Evolutionary conservation across 1,139 yeast genomes (phyloP), one percentile per base, ranked within the genome.

Genomic region (Neolecta irregularis): DNA sequence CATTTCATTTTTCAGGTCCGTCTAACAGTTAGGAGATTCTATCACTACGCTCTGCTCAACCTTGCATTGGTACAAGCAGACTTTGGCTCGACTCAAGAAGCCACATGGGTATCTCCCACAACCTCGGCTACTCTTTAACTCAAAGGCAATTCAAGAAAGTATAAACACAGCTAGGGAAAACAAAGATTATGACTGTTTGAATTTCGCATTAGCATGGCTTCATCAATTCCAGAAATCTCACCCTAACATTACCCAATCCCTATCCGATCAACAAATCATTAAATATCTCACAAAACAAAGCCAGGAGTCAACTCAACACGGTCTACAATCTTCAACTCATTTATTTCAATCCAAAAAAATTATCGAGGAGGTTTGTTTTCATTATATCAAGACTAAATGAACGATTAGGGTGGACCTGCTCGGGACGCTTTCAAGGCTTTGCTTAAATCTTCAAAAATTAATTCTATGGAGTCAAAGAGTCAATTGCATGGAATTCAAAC

Each of bases 81-180:
- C 38, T 81, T 79, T 54, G 74, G 77, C 24, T 77, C 77, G 45
- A 72, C 72, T 44, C 67, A 65, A 19, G 80, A 79, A 44, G 93
- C 94, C 0, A 55, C 40, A 4, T 37, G 38, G 36, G 39, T 35
- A 26, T 11, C 13, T n/a, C 13, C 11, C 18, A 25, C 26, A 24
- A 12, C 12, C 8, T 12, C 28, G 25, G 12, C n/a, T 9, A 3
- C 8, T 26, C 11, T 28, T 35, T 6, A 8, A 21, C n/a, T 23
- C 79, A 11, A 66, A 74, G 45, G 77, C 93, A 1, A 77, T 83
- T 4, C 81, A 77, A 45, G 95, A 83, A 50, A 91, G 95, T 0
- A 76, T 83, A 2, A 64, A 79, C 3, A 85, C 83, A 2, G 94
- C 94, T 0, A 61, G 95, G 46, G 94, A 83, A 48, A 75, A 78